Conservation (phyloP, 495 filamentous ascomycete genomes). For the Penicillium bialowiezense region DNA sequence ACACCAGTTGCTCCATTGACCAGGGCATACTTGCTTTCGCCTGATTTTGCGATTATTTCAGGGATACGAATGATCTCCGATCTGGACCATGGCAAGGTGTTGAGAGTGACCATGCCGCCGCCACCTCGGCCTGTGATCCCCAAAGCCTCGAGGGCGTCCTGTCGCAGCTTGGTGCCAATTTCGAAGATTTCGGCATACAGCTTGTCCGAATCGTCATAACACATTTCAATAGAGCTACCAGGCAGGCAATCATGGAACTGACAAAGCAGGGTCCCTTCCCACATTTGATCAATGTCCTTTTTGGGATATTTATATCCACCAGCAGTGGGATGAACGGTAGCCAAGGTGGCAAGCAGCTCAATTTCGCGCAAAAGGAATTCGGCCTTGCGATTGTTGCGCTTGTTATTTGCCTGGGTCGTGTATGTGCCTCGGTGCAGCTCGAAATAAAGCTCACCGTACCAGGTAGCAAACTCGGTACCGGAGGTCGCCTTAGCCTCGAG, state of each 20-base stretch:
- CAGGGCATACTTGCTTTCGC: constrained; percentile 44
- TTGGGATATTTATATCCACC: constrained; percentile 82
- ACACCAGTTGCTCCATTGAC: constrained; percentile 43
- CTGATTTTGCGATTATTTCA: constrained; percentile 20
- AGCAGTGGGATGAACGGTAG: constrained; percentile 62
- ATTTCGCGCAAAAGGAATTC: constrained; percentile 84
- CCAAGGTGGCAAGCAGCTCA: constrained; percentile 84
- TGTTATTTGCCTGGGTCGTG: constrained; percentile 96
- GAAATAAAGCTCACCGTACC: constrained; percentile 98
- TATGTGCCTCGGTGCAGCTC: constrained; percentile 96
- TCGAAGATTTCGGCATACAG: constrained; percentile 81
- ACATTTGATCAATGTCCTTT: constrained; percentile 85
- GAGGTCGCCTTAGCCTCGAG: constrained; percentile 70
- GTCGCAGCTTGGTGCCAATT: constrained; percentile 67
- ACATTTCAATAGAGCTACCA: constrained; percentile 96
- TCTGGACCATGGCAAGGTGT: constrained; percentile 82
- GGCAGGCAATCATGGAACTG: constrained; percentile 98
- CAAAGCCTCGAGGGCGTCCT: constrained; percentile 63
- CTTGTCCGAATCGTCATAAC: constrained; percentile 88
- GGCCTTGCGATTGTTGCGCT: constrained; percentile 82
- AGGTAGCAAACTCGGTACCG: constrained; percentile 82
- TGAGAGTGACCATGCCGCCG: constrained; percentile 55
- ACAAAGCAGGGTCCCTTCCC: constrained; percentile 81
- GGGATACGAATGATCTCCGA: constrained; percentile 67
- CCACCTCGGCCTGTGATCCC: constrained; percentile 49